Percentiles rank a stretch among this genome's conserved stretches.
phyloP scores from a whole-genome alignment of 73 alveolate species.

The Blepharisma japonicum region DNA sequence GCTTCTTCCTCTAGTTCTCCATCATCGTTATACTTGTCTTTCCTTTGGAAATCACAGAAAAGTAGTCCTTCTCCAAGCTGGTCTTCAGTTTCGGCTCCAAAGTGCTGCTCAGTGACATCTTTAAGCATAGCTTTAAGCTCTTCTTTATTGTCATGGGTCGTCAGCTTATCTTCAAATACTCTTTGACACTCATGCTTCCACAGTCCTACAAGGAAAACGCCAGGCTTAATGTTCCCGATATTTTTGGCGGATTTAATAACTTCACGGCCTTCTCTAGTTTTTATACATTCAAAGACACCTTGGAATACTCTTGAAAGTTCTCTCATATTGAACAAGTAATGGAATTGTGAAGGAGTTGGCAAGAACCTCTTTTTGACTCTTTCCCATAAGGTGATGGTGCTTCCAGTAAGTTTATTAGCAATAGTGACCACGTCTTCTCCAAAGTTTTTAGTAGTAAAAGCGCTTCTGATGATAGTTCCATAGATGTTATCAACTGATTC shows the following conservation, averaged over 20 bases:
- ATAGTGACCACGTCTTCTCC: constrained; percentile 84
- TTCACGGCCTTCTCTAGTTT: constrained; percentile 52
- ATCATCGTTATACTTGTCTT: constrained; percentile 86
- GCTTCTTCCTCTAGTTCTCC: constrained; percentile 89
- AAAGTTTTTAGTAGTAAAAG: constrained; percentile 92
- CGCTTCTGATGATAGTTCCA: constrained; percentile 94
- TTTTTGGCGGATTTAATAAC: constrained; percentile 82
- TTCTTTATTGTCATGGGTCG: constrained; percentile 93
- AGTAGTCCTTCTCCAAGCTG: constrained; percentile 63
- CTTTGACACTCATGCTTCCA: constrained; percentile 99
- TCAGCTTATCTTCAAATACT: constrained; percentile 99
- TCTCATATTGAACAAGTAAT: constrained; percentile 99
- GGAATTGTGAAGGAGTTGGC: constrained; percentile 99
- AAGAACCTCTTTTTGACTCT: constrained; percentile 92
- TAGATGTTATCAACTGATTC: constrained; percentile 99
- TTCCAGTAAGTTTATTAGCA: constrained; percentile 89
- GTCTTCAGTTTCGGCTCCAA: constrained; percentile 67
- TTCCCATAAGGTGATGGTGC: constrained; percentile 94
- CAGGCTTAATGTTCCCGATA: constrained; percentile 88
- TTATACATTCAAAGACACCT: constrained; percentile 80
- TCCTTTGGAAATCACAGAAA: constrained; percentile 91
- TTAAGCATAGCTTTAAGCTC: constrained; percentile 82
- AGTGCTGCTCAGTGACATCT: constrained; percentile 74
- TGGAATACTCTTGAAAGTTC: constrained; percentile 99
- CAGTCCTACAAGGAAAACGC: constrained; percentile 91